Evolutionary conservation across 1,284 basidiomycete genomes (phyloP), one percentile per base, ranked within the genome.

Genomic region (Thelephora terrestris): DNA sequence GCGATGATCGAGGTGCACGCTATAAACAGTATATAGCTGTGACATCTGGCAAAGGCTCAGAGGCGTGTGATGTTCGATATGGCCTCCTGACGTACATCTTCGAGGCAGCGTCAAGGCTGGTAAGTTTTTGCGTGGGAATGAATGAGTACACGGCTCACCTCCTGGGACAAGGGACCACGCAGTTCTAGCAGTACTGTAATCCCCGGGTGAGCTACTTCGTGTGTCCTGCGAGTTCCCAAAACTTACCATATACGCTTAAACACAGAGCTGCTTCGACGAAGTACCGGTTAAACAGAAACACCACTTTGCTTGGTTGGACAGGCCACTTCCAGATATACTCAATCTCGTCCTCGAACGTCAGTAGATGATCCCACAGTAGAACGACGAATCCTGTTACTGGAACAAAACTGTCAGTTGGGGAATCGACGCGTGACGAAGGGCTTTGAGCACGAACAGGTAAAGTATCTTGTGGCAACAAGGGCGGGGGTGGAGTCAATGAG

Each of bases 251-350:
- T 6, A 62, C 58, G 37, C 67, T 63, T 2, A 69, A 47, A 16
- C 71, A 52, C 47, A 75, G 62, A 4, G 58, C 59, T 3, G 55
- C 46, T 2, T 73, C 68, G 6, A 77, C 69, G n/a, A 60, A 44
- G 51, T 77, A 76, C 14, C 75, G 71, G 29, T 73, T 64, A 34
- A 71, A 52, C 29, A 76, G 57, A 56, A 75, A 77, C 4, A 71
- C 53, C 37, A 64, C 53, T 49, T 76, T 77, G 3, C 71, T 63
- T 9, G 64, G 52, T 1, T 67, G 67, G 29, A 60, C 58, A 45
- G 52, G 64, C 0, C 72, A 71, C 7, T 57, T 63, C 75, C 75
- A 77, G 18, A 77, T 63, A 25, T 70, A 57, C 47, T 63, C 52
- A 16, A 74, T 63, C 58, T 77, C 75, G 25, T 73, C 69, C 17